A percentile compares a stretch with the other conserved stretches of the same genome.
Evolutionary conservation across 768 basidiomycete species (phyloP).

Genomic region (Fibroporia radiculosa): DNA sequence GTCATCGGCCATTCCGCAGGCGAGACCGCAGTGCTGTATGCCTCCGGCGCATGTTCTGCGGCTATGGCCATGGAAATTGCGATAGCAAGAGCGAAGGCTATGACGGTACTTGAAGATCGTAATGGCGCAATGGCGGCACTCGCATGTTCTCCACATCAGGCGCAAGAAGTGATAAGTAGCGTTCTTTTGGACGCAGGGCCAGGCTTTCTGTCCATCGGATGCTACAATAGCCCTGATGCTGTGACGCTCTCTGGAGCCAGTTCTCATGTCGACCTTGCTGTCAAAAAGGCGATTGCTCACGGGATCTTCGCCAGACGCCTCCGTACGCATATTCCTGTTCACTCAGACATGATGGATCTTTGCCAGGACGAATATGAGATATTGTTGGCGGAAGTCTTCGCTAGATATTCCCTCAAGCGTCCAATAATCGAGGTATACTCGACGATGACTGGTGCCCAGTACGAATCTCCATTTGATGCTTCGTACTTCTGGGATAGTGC

Average conservation of each 20-base stretch:
- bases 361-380: constrained; percentile 24
- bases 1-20: constrained; percentile 42
- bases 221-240: constrained; percentile 32
- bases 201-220: constrained; percentile 30
- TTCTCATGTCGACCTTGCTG: constrained; percentile 20
- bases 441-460: constrained; percentile 24
- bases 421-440: constrained; percentile 30
- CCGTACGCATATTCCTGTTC: constrained; percentile 29
- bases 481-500: constrained; percentile 36
- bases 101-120: constrained; percentile 24
- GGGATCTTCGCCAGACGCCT: constrained; percentile 30
- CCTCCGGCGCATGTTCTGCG: constrained; percentile 33
- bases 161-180: constrained; percentile 19
- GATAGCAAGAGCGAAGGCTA: constrained; percentile 32
- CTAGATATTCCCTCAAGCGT: constrained; percentile 21
- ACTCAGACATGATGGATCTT: constrained; percentile 30
- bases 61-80: constrained; percentile 36
- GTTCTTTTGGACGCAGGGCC: constrained; percentile 8
- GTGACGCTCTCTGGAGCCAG: constrained; percentile 29
- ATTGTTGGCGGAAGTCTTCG: constrained; percentile 26
- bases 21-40: constrained; percentile 36
- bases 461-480: constrained; percentile 19
- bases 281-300: constrained; percentile 20
- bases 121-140: constrained; percentile 39
- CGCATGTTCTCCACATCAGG: constrained; percentile 24